Conservation (phyloP, 1,284 basidiomycete species). For the Heterobasidion occidentale region DNA sequence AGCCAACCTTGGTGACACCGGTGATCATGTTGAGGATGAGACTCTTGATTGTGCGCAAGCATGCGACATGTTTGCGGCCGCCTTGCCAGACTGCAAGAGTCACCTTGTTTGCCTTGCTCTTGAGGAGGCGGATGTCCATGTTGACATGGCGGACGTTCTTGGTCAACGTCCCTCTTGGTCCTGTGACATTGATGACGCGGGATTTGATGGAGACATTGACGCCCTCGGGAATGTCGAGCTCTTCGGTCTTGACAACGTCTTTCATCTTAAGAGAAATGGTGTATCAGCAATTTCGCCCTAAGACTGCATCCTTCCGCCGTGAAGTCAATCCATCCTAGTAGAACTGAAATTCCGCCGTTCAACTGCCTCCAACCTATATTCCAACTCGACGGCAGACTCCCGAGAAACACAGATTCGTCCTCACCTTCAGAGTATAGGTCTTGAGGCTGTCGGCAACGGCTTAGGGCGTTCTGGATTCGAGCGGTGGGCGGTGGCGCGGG, state of each 20-base stretch:
- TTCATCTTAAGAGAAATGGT: constrained; percentile 55
- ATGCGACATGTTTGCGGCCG: constrained; percentile 97
- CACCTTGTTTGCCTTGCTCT: constrained; percentile 70
- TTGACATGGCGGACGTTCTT: constrained; percentile 94
- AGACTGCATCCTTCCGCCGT: constrained; percentile 17
- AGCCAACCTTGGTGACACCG: constrained; percentile 84
- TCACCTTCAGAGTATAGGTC: constrained; percentile 24
- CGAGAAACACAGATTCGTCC: constrained; percentile 13
- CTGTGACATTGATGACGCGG: constrained; percentile 83
- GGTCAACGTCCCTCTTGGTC: constrained; percentile 82
- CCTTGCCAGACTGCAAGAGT: constrained; percentile 97
- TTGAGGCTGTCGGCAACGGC: constrained; percentile 16
- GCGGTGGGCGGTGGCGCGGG: constrained; percentile 8
- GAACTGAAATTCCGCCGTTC: constrained; percentile 2
- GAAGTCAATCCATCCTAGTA: constrained; percentile 22
- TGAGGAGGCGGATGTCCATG: constrained; percentile 90
- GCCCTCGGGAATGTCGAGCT: constrained; percentile 82
- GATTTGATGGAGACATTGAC: constrained; percentile 85
- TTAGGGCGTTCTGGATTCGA: constrained; percentile 3
- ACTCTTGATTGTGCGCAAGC: constrained; percentile 93
- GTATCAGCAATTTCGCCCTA: constrained; percentile 12
- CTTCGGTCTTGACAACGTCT: constrained; percentile 91
- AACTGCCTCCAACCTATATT: constrained; percentile 1
- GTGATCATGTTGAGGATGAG: constrained; percentile 97
- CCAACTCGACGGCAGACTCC: constrained; percentile 2